Evolutionary conservation across 164 flowering plant genomes (phyloP).

Genomic region (Cinnamomum chago): DNA sequence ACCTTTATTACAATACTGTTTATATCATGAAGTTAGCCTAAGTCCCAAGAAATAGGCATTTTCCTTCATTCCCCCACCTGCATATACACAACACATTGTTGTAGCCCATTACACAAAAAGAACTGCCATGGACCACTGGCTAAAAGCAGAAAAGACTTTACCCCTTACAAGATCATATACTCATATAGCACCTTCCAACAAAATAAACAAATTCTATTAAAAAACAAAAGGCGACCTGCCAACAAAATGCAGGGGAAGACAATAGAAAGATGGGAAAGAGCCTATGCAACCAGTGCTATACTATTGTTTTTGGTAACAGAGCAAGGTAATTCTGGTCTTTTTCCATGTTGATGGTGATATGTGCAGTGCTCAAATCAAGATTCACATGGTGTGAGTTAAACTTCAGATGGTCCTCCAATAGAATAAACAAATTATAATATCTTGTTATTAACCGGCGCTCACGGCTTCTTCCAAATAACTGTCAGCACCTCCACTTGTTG

Average conservation of each 20-base stretch:
- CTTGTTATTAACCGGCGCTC: not conserved
- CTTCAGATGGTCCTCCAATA: not conserved
- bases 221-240: too few species aligned
- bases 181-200: too few species aligned
- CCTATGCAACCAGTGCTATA: not conserved
- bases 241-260: not conserved
- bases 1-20: too few species aligned
- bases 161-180: too few species aligned
- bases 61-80: too few species aligned
- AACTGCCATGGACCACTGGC: too few species aligned
- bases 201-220: too few species aligned
- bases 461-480: slow-evolving; percentile 20
- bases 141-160: too few species aligned
- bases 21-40: too few species aligned
- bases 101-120: too few species aligned
- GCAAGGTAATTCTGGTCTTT: not conserved
- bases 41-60: too few species aligned
- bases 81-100: too few species aligned
- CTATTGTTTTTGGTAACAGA: not conserved
- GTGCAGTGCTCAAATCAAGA: not conserved
- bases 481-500: slow-evolving; percentile 58
- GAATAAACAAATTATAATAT: not conserved
- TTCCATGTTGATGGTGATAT: not conserved
- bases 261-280: not conserved
- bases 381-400: not conserved